phyloP scores from a whole-genome alignment of 2,329 filamentous ascomycete genomes.

The Stemphylium lycopersici region DNA sequence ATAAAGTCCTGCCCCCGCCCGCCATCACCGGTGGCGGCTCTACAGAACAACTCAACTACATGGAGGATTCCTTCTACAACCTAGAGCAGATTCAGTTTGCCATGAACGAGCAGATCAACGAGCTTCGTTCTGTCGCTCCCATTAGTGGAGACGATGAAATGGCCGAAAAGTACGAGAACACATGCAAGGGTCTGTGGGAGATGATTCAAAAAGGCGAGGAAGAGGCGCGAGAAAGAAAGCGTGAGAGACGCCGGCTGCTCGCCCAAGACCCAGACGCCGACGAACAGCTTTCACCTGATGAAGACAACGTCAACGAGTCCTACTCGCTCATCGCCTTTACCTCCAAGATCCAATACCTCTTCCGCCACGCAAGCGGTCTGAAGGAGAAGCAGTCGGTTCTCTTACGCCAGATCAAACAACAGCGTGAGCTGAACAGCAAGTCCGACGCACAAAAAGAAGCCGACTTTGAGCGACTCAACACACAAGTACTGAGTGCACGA shows the following conservation, averaged over 20 bases:
- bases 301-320: slow-evolving; percentile 63
- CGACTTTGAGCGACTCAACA: slow-evolving; percentile 50
- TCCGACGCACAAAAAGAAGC: slow-evolving; percentile 65
- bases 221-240: slow-evolving; percentile 48
- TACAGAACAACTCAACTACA: slow-evolving; percentile 71
- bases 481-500: slow-evolving; percentile 47
- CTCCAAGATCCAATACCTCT: slow-evolving; percentile 77
- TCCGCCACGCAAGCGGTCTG: slow-evolving; percentile 75
- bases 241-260: slow-evolving; percentile 40
- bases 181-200: slow-evolving; percentile 60
- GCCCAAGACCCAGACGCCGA: slow-evolving; percentile 65
- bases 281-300: slow-evolving; percentile 66
- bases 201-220: slow-evolving; percentile 55
- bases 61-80: slow-evolving; percentile 65
- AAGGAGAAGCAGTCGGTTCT: slow-evolving; percentile 89
- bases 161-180: slow-evolving; percentile 56
- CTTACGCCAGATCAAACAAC: slow-evolving; percentile 91
- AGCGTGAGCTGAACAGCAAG: slow-evolving; percentile 88
- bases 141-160: slow-evolving; percentile 34
- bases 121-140: slow-evolving; percentile 28
- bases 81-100: slow-evolving; percentile 45
- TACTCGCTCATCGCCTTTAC: slow-evolving; percentile 80
- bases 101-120: slow-evolving; percentile 37
- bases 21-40: slow-evolving; percentile 62
- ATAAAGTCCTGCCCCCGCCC: slow-evolving; percentile 64